Base-by-base conservation (phyloP, 257 asterid species). In the Cruciata laevipes region DNA sequence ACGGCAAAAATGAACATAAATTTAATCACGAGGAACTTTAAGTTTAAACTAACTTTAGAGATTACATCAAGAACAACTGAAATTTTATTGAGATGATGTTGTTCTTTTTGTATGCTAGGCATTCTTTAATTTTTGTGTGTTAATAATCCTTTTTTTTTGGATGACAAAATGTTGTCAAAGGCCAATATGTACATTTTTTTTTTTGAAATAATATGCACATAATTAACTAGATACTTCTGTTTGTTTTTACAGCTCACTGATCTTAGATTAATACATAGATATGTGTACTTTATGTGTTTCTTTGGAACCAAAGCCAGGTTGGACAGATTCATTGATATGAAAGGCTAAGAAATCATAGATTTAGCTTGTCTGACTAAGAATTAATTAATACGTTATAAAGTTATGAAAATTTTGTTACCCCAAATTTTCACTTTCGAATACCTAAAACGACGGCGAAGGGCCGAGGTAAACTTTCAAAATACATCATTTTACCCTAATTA, bases 1-100 rank as follows among this genome's bases (percentile, higher is more conserved):
- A 53, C 1, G 63, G 73, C 17, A 75, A 61, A 24, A 16, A 38
- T 17, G 70, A 25, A 12, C 3, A 60, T 6, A 25, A 40, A 8
- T 30, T 25, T 47, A 53, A 67, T 7, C 78, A 75, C 47, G 83
- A 79, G n/a, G 83, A 79, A 66, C 65, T 79, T 17, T 79, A 44
- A 60, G 42, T 3, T 12, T 31, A 3, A 6, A 30, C 30, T 12
- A 59, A 59, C 20, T 14, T 20, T 47, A 16, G 14, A 14, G 16
- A 13, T n/a, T 3, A 16, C 20, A 47, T 14, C 6, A 47, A 14
- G 53, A 44, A 47, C 53, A 47, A 7, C 53, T 47, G 6, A 14
- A 47, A 47, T 47, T 47, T 47, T 47, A 20, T 47, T 16, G 53
- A 47, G n/a, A 47, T 47, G 3, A 16, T 16, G 20, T 16, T 47